Base-by-base conservation (phyloP, 2,329 filamentous ascomycete genomes). In the Chaetomium globosum region DNA sequence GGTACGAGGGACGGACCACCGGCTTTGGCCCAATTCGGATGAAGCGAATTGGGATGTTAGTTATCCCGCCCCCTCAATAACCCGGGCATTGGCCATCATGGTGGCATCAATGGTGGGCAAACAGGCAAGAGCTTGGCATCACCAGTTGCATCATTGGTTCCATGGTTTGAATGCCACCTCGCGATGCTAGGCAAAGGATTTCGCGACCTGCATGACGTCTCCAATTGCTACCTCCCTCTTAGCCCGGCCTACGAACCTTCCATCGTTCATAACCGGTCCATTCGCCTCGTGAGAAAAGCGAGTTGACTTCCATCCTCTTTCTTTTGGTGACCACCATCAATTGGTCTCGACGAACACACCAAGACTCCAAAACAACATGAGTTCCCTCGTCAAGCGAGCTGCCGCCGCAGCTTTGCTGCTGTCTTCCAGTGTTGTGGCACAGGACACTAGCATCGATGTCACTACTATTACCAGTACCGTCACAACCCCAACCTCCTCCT, bases 321-420 rank as follows among this genome's bases (percentile, higher is more conserved):
- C 23, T 8, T n/a, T 13, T 4, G 16, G 48, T 39, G 19, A 52
- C 26, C 31, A 46, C 21, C 19, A 4, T 39, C 23, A 26, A 39
- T 26, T 53, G 8, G 4, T 26, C 6, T 59, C 39, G 33, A 55
- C 65, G 59, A 23, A 46, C 33, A 46, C 33, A 54, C 48, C 3
- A 58, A 43, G 39, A 19, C 26, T 7, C 31, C 28, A 8, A 36
- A 23, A 28, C 59, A 63, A 4, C 30, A 69, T 67, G 61, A 58
- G 39, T n/a, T 43, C 43, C 19, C 46, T 65, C 30, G 4, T 61
- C 21, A 59, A 58, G 21, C 55, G 49, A 63, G 64, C 65, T 57
- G 60, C 67, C 36, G 56, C 65, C 12, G 68, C 63, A 60, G 67
- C 66, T 0, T 39, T 66, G 60, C 53, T 71, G 39, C 33, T 68